Evolutionary conservation across 345 rosid species (phyloP).

Genomic region (Lepidium africanum): DNA sequence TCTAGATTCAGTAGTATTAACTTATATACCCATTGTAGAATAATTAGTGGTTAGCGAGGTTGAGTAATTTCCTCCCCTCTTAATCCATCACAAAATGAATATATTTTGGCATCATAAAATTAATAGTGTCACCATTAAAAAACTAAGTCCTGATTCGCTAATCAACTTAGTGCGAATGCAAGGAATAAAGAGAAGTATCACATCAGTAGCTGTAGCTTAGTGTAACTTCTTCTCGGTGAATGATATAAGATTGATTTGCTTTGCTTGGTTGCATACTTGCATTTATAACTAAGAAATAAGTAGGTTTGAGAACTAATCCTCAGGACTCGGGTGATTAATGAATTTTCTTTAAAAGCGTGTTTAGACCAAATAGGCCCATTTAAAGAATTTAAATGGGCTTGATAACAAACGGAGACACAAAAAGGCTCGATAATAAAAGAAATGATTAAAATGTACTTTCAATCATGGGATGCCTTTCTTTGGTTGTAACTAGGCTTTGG

Average conservation of each 20-base stretch:
- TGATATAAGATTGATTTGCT: background rate
- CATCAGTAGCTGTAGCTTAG: background rate
- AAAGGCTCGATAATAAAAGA: background rate
- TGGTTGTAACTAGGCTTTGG: too few relatives aligned
- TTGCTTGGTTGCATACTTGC: background rate
- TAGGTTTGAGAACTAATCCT: background rate
- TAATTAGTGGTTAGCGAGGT: too few relatives aligned
- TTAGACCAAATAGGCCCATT: background rate
- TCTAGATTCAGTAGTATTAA: slow-evolving; percentile 1
- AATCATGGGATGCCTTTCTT: background rate
- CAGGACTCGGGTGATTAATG: background rate
- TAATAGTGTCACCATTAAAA: too few relatives aligned
- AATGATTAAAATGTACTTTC: background rate
- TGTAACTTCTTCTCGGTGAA: background rate
- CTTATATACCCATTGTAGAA: background rate
- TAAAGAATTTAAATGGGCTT: background rate
- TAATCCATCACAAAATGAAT: too few relatives aligned
- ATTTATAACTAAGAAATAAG: background rate
- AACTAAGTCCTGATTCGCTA: background rate
- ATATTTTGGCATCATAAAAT: too few relatives aligned
- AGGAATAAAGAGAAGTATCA: background rate
- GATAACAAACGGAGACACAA: background rate
- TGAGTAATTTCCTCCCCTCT: too few relatives aligned
- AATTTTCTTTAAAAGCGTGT: background rate
- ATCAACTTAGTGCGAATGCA: background rate